phyloP scores from a whole-genome alignment of 108 stramenopile genomes.

The Stephanodiscus minutulus region DNA sequence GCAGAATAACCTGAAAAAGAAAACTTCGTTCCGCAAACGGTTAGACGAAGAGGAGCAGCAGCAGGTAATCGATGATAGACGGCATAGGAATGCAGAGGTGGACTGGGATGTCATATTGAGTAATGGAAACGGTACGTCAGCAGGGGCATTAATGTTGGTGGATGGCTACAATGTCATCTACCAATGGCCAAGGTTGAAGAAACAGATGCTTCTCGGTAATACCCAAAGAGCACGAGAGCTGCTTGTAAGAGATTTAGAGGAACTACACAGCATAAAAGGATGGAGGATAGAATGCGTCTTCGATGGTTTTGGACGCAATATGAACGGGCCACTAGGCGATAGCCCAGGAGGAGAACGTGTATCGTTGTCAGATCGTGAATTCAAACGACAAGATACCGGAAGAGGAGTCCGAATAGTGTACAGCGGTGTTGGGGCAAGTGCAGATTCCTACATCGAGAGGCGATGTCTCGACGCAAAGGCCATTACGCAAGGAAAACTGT shows the following conservation, averaged over 20 bases:
- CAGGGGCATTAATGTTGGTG: slow-evolving; percentile 75
- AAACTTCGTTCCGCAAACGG: slow-evolving; percentile 67
- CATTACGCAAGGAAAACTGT: slow-evolving; percentile 64
- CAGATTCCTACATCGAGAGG: slow-evolving; percentile 80
- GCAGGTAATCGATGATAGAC: slow-evolving; percentile 54
- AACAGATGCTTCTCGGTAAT: slow-evolving; percentile 78
- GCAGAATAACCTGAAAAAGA: slow-evolving; percentile 43
- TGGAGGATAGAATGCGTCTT: slow-evolving; percentile 89
- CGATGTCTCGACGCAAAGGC: slow-evolving; percentile 73
- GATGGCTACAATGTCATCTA: slow-evolving; percentile 89
- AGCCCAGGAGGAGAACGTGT: slow-evolving; percentile 46
- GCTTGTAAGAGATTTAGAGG: slow-evolving; percentile 79
- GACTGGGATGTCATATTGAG: slow-evolving; percentile 82
- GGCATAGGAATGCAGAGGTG: slow-evolving; percentile 63
- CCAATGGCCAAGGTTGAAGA: slow-evolving; percentile 83
- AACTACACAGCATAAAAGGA: slow-evolving; percentile 64
- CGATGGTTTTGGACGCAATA: slow-evolving; percentile 68
- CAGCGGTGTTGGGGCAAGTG: slow-evolving; percentile 70
- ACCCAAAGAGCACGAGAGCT: slow-evolving; percentile 60
- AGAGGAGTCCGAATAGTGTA: slow-evolving; percentile 71
- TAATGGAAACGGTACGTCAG: slow-evolving; percentile 56
- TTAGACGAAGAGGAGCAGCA: slow-evolving; percentile 73
- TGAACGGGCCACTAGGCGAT: slow-evolving; percentile 52
- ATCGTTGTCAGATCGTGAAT: slow-evolving; percentile 37
- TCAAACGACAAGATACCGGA: slow-evolving; percentile 48